Base-by-base conservation (phyloP, 176 grass and related monocot genomes). In the Eragrostis nindensis region DNA sequence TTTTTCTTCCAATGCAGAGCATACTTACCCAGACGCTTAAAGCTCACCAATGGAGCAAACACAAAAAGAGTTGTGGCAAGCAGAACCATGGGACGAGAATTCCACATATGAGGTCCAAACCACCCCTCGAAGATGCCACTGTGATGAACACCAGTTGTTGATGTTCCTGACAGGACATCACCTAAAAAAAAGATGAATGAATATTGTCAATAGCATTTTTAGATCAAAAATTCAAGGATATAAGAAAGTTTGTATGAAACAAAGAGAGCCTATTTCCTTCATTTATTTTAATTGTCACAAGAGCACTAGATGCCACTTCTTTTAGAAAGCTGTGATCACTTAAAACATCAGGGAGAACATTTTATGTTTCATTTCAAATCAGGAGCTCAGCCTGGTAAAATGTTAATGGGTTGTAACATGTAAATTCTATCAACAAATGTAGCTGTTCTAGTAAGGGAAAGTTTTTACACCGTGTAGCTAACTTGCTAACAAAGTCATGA, bases 141-240 rank as follows among this genome's bases (percentile, higher is more conserved):
- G 79, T 98, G 92, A 79, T 93, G 92, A 60, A 86, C 70, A 42
- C 92, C 92, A n/a, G 50, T 87, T 54, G 92, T 83, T 21, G 95
- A 94, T 88, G 92, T 98, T 83, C 95, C 95, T 9, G 95, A 98
- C 18, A 98, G 78, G 71, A 98, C 95, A 81, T 98, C 95, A 81
- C 92, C 95, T 97, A 44, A 43, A 53, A 38, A 38, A 61, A 54
- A 70, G 39, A 75, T 26, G 12, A 26, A 81, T 7, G 0, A 9
- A 55, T 18, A 66, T 21, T 60, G 39, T 57, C 36, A 74, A 22
- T 36, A 59, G 7, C 60, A 48, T 3, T 79, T 68, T 67, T 40
- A 74, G 14, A 22, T 12, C 3, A 63, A 32, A 71, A 11, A 32
- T 64, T 62, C 6, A 29, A 71, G 6, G 11, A 79, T 36, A 81